A percentile compares a stretch with the other conserved stretches of the same genome.
Conservation (phyloP, 1,139 yeast genomes). For the Scheffersomyces lignicola region DNA sequence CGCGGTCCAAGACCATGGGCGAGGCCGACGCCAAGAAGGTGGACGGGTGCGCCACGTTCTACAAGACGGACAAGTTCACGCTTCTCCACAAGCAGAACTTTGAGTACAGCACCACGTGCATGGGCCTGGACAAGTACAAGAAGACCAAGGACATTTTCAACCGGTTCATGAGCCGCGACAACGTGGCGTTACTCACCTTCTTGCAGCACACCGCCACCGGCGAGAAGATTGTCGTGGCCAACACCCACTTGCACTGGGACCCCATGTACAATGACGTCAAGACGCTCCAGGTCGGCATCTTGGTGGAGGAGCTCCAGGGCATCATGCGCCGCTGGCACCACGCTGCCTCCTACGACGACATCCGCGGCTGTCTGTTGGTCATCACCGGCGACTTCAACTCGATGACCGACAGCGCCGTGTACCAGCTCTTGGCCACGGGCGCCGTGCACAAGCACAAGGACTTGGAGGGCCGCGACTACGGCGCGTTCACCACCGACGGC, state of each 20-base stretch:
- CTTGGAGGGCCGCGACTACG: constrained; percentile 84
- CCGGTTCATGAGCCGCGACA: constrained; percentile 95
- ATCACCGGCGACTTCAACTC: constrained; percentile 98
- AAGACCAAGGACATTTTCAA: constrained; percentile 93
- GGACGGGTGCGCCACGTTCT: constrained; percentile 97
- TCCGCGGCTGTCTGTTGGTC: constrained; percentile 69
- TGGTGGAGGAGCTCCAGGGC: constrained; percentile 81
- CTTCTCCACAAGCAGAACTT: constrained; percentile 70
- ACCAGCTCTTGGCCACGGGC: constrained; percentile 83
- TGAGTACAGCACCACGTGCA: constrained; percentile 86
- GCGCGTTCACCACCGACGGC: constrained; percentile 87
- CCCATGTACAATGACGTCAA: constrained; percentile 96
- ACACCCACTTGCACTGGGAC: constrained; percentile 98
- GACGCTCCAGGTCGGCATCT: constrained; percentile 89
- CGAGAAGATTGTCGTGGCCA: constrained; percentile 71
- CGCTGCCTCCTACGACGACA: constrained; percentile 48
- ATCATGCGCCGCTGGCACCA: constrained; percentile 54
- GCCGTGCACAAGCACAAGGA: constrained; percentile 72
- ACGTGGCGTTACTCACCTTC: constrained; percentile 79
- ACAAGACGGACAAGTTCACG: constrained; percentile 65
- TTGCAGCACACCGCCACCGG: constrained; percentile 75
- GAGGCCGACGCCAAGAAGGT: constrained; percentile 83
- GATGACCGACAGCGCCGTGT: constrained; percentile 83
- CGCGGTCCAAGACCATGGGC: constrained; percentile 90
- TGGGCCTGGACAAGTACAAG: constrained; percentile 85